These are phyloP conservation scores for Ballota nigra DNA, from an alignment of 257 asterid species.

Conservation along the genomic window DNA sequence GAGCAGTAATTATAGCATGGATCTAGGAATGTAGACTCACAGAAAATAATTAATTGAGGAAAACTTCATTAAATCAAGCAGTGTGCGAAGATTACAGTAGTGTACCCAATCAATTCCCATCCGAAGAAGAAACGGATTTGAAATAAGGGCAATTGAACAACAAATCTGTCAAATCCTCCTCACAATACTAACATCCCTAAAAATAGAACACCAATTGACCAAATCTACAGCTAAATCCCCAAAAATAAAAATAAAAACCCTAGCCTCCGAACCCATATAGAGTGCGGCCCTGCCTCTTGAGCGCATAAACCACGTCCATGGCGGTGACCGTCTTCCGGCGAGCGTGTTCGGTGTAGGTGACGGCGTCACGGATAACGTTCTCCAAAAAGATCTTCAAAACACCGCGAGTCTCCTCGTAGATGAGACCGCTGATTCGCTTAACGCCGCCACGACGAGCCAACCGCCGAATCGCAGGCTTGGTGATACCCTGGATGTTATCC, in stretches of 20 bases:
- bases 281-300: slow-evolving; percentile 59
- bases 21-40: neutral
- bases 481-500: slow-evolving; percentile 56
- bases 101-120: neutral
- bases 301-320: slow-evolving; percentile 57
- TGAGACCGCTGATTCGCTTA: slow-evolving; percentile 53
- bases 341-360: slow-evolving; percentile 56
- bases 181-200: neutral
- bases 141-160: neutral
- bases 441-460: slow-evolving; percentile 58
- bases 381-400: slow-evolving; percentile 52
- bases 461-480: slow-evolving; percentile 63
- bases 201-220: neutral
- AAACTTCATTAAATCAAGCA: neutral
- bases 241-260: neutral
- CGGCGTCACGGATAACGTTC: slow-evolving; percentile 53
- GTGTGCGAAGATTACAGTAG: neutral
- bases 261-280: slow-evolving; percentile 53
- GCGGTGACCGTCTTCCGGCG: slow-evolving; percentile 62
- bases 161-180: slow-evolving; percentile 3
- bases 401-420: slow-evolving; percentile 56
- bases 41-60: neutral
- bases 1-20: neutral
- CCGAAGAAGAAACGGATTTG: neutral
- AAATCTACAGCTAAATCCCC: slow-evolving; percentile 23